phyloP scores from a whole-genome alignment of 225 moss, liverwort and hornwort genomes.

The Lunularia cruciata region DNA sequence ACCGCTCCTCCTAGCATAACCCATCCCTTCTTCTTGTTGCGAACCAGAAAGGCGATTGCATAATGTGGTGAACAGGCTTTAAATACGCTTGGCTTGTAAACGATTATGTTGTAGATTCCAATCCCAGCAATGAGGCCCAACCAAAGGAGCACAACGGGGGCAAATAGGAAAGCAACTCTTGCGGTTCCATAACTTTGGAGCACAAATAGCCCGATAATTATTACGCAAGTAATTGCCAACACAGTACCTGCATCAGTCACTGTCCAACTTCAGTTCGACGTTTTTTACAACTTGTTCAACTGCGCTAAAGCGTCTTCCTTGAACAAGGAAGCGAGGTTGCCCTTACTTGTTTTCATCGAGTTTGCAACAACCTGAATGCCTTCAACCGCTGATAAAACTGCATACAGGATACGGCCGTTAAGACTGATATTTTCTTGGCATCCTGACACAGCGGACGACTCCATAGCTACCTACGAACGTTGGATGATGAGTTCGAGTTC shows the following conservation, averaged over 20 bases:
- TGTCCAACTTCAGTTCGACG: neutral
- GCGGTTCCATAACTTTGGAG: constrained; percentile 73
- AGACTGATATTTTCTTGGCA: too few relatives aligned
- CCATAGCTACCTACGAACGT: too few relatives aligned
- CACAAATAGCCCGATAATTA: constrained; percentile 61
- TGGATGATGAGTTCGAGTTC: too few relatives aligned
- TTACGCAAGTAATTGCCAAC: constrained; percentile 57
- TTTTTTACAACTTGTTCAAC: neutral
- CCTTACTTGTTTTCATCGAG: constrained; percentile 62
- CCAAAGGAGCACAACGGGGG: constrained; percentile 76
- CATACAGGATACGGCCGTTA: too few relatives aligned
- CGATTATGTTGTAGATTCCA: constrained; percentile 63
- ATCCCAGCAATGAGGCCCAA: constrained; percentile 52
- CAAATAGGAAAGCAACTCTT: constrained; percentile 73
- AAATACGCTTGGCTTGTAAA: constrained; percentile 52
- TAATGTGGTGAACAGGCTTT: constrained; percentile 70
- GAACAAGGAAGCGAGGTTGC: constrained; percentile 1
- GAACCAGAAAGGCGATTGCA: constrained; percentile 58
- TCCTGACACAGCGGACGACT: too few relatives aligned
- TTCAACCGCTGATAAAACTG: constrained; percentile 86
- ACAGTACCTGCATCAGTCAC: constrained; percentile 55
- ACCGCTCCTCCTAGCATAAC: constrained; percentile 77
- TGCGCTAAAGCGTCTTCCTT: neutral
- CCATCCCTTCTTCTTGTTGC: constrained; percentile 66
- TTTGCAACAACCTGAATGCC: constrained; percentile 75